Evolutionary conservation across 225 moss, liverwort and hornwort genomes (phyloP).

Genomic region (Polytrichum commune): DNA sequence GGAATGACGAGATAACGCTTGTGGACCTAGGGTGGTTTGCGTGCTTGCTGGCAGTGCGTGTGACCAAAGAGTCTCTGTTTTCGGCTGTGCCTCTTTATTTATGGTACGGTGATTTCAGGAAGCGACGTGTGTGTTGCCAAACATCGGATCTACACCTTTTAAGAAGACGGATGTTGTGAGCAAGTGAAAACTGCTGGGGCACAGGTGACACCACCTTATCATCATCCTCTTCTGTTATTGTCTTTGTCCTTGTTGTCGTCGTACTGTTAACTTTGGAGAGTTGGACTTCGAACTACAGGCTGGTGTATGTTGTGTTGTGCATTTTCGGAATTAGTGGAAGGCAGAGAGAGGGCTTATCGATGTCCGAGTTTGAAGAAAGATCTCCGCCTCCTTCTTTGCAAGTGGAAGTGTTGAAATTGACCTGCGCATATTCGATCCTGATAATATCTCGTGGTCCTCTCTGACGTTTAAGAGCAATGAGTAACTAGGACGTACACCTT

Average conservation of each 20-base stretch:
- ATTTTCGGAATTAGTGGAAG: neutral
- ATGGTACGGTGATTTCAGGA: neutral
- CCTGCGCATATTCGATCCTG: too few relatives aligned
- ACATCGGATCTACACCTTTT: neutral
- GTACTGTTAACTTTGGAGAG: neutral
- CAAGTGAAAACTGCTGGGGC: constrained; percentile 20
- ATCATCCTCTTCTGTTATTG: neutral
- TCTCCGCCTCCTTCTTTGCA: neutral
- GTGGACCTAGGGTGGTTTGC: neutral
- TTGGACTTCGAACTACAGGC: too few relatives aligned
- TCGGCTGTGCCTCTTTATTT: neutral
- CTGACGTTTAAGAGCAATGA: neutral
- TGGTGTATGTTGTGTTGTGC: too few relatives aligned
- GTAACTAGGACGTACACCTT: too few relatives aligned
- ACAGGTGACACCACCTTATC: constrained; percentile 26
- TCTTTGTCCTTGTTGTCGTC: too few relatives aligned
- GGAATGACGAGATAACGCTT: neutral
- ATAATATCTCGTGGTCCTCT: neutral
- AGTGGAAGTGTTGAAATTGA: too few relatives aligned
- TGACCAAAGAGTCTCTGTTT: neutral
- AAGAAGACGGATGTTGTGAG: constrained; percentile 23
- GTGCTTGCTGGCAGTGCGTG: neutral
- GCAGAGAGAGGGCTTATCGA: neutral
- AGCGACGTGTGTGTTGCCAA: neutral
- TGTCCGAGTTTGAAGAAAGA: neutral